A percentile compares a stretch with the other conserved stretches of the same genome.
Evolutionary conservation across 108 stramenopile species (phyloP).

Genomic region (Thalassiosira profunda): DNA sequence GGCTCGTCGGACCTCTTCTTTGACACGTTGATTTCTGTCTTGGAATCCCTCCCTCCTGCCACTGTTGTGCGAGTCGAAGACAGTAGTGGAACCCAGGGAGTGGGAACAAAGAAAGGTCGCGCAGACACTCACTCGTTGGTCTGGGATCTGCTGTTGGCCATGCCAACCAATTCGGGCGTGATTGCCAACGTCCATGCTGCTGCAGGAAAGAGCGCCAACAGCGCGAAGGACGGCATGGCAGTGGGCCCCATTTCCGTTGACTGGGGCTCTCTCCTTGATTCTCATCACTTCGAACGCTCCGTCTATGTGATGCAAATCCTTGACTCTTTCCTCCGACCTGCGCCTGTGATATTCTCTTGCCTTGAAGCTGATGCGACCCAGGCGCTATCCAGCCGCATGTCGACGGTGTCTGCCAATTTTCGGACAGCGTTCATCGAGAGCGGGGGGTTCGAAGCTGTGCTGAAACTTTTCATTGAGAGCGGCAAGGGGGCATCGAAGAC

Average conservation of each 20-base stretch:
- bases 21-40: slow-evolving; percentile 62
- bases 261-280: slow-evolving; percentile 81
- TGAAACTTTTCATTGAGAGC: slow-evolving; percentile 72
- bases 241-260: too few species aligned
- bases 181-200: slow-evolving; percentile 63
- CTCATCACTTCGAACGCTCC: slow-evolving; percentile 74
- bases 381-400: slow-evolving; percentile 44
- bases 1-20: slow-evolving; percentile 75
- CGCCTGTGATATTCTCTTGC: slow-evolving; percentile 72
- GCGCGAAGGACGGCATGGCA: too few species aligned
- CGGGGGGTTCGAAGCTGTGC: slow-evolving; percentile 93
- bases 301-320: slow-evolving; percentile 95
- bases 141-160: slow-evolving; percentile 94
- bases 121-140: slow-evolving; percentile 72
- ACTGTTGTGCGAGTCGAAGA: too few species aligned
- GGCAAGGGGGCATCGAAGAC: slow-evolving; percentile 51
- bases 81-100: slow-evolving; percentile 4
- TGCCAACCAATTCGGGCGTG: slow-evolving; percentile 89
- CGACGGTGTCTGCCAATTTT: slow-evolving; percentile 55
- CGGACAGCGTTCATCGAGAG: slow-evolving; percentile 81
- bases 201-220: too few species aligned
- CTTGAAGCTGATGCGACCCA: slow-evolving; percentile 39
- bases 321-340: slow-evolving; percentile 92
- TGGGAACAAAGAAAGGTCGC: slow-evolving; percentile 21
- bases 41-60: slow-evolving; percentile 77